phyloP scores from a whole-genome alignment of 108 stramenopile genomes.

The Stephanodiscus triporus region DNA sequence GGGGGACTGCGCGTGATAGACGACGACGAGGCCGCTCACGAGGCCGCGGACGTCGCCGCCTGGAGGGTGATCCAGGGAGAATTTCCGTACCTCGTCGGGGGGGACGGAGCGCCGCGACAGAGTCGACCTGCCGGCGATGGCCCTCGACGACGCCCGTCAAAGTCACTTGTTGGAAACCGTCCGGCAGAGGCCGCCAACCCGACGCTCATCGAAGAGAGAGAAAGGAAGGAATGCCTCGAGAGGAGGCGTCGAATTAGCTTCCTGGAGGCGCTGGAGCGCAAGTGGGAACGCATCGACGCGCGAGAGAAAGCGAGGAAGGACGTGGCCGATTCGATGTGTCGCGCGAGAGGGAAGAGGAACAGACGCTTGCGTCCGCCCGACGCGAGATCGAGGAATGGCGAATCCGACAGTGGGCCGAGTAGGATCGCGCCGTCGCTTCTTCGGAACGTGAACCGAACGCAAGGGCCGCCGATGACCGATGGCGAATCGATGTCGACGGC shows the following conservation, averaged over 20 bases:
- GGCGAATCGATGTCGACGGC: not conserved
- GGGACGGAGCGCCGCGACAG: not conserved
- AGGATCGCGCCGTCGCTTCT: conserved; percentile 7
- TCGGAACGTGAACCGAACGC: not conserved
- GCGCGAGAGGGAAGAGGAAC: conserved; percentile 16
- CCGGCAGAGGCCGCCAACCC: conserved; percentile 24
- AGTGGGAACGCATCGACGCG: conserved; percentile 22
- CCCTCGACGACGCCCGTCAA: conserved; percentile 11
- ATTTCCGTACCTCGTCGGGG: conserved; percentile 48
- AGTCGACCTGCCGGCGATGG: not conserved
- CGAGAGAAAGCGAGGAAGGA: conserved; percentile 20
- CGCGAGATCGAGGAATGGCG: conserved; percentile 42
- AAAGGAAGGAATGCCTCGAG: not conserved
- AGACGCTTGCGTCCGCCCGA: conserved; percentile 20
- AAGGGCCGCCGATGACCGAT: too few species aligned
- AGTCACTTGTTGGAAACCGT: conserved; percentile 27
- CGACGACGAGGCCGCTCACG: conserved; percentile 54
- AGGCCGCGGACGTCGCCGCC: conserved; percentile 42
- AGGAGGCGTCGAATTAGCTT: conserved; percentile 21
- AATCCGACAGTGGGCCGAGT: conserved; percentile 14
- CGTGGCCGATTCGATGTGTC: not conserved
- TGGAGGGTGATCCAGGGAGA: conserved; percentile 52
- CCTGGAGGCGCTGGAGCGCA: conserved; percentile 29
- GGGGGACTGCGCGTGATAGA: conserved; percentile 60
- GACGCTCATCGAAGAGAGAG: conserved; percentile 26